A percentile compares a stretch with the other conserved stretches of the same genome.
Evolutionary conservation across 768 basidiomycete genomes (phyloP).

Genomic region (Termitomyces sp.): DNA sequence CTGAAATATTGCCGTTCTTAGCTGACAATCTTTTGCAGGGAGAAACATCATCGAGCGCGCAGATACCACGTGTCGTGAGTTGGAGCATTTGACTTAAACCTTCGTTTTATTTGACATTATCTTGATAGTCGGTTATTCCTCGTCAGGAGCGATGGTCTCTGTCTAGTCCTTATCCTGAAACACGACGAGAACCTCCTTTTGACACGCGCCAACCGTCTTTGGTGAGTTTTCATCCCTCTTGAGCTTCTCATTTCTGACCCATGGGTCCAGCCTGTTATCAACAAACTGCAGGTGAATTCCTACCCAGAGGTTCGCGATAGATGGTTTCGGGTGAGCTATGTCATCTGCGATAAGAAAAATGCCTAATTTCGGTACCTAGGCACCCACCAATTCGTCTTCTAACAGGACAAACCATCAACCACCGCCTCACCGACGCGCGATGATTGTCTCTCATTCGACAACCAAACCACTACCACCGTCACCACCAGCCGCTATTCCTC

Average conservation of each 20-base stretch:
- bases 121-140: not conserved
- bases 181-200: not conserved
- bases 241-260: not conserved
- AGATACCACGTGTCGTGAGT: not conserved
- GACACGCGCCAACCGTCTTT: not conserved
- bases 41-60: not conserved
- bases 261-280: not conserved
- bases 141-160: not conserved
- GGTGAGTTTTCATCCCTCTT: not conserved
- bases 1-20: not conserved
- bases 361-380: not conserved
- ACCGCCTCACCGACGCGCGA: not conserved
- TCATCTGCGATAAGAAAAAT: not conserved
- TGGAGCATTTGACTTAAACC: not conserved
- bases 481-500: constrained; percentile 2
- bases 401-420: not conserved
- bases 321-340: constrained; percentile 9
- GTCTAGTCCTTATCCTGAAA: not conserved
- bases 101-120: not conserved
- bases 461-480: not conserved
- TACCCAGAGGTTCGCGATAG: not conserved
- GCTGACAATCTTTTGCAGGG: not conserved
- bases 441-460: constrained; percentile 3
- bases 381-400: not conserved
- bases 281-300: not conserved